Conservation (phyloP, 2,329 filamentous ascomycete species). For the Fusarium graminum region DNA sequence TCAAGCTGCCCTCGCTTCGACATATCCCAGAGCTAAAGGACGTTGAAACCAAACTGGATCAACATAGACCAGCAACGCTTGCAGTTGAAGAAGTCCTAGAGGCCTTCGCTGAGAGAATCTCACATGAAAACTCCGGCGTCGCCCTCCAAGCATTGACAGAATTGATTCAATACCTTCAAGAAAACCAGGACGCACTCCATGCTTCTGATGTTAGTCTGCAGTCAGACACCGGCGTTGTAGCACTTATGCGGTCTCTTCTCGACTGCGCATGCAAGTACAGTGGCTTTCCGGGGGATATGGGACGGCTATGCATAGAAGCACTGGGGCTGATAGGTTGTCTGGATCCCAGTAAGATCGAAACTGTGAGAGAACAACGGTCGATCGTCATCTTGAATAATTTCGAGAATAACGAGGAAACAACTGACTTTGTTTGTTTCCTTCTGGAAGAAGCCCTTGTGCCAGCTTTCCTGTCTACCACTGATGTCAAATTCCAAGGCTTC, state of each 20-base stretch:
- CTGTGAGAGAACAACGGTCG: slow-evolving; percentile 80
- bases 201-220: slow-evolving; percentile 85
- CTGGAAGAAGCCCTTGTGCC: slow-evolving; percentile 90
- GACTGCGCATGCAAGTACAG: slow-evolving; percentile 89
- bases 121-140: slow-evolving; percentile 87
- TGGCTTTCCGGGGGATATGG: slow-evolving; percentile 74
- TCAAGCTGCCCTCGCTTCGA: slow-evolving; percentile 82
- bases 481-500: slow-evolving; percentile 89
- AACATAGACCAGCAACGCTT: slow-evolving; percentile 66
- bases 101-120: slow-evolving; percentile 79
- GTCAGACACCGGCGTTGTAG: slow-evolving; percentile 78
- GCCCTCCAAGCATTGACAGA: slow-evolving; percentile 85
- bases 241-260: slow-evolving; percentile 81
- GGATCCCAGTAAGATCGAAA: slow-evolving; percentile 90
- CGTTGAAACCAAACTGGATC: slow-evolving; percentile 74
- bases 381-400: slow-evolving; percentile 93
- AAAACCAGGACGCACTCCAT: slow-evolving; percentile 83
- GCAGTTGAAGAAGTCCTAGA: slow-evolving; percentile 70
- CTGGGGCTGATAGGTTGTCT: slow-evolving; percentile 91
- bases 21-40: slow-evolving; percentile 77
- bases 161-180: slow-evolving; percentile 77
- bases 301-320: slow-evolving; percentile 81
- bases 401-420: slow-evolving; percentile 78
- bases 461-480: slow-evolving; percentile 90
- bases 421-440: slow-evolving; percentile 87